Conservation (phyloP, 257 asterid species). For the Thymus quinquecostatus region DNA sequence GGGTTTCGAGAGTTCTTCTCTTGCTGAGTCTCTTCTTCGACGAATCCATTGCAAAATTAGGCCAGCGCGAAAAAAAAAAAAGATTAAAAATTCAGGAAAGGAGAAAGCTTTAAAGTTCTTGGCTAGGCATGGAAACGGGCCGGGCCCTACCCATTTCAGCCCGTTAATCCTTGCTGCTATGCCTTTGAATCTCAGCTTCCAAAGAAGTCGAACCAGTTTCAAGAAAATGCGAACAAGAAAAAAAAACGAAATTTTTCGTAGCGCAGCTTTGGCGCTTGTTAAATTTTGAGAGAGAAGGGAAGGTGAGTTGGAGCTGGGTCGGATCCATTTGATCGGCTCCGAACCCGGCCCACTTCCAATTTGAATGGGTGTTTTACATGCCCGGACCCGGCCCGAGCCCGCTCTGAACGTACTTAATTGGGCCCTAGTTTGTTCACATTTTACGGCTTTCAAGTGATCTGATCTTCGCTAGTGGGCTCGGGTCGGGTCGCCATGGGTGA, state of each 20-base stretch:
- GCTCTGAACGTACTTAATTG: too few relatives aligned
- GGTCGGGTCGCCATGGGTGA: too few relatives aligned
- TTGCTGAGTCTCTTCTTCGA: constrained; percentile 16
- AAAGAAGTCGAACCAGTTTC: background rate
- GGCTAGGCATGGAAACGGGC: constrained; percentile 13
- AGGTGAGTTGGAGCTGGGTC: too few relatives aligned
- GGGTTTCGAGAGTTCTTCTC: constrained; percentile 28
- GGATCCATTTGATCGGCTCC: too few relatives aligned
- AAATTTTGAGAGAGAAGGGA: background rate
- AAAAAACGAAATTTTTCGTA: background rate
- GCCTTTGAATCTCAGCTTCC: background rate
- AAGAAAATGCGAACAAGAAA: background rate
- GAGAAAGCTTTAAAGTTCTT: constrained; percentile 22
- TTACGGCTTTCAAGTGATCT: too few relatives aligned
- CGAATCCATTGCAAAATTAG: constrained; percentile 25
- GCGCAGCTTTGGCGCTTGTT: background rate
- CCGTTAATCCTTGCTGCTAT: background rate
- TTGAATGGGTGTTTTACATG: too few relatives aligned
- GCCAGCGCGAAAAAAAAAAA: background rate
- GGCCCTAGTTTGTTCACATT: too few relatives aligned
- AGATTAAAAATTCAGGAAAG: background rate
- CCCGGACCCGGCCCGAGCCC: too few relatives aligned
- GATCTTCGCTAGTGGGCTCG: too few relatives aligned
- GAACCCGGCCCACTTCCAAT: too few relatives aligned
- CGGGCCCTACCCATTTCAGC: background rate